Evolutionary conservation across 495 filamentous ascomycete genomes (phyloP), one percentile per base, ranked within the genome.

Genomic region (Tuber magnatum): DNA sequence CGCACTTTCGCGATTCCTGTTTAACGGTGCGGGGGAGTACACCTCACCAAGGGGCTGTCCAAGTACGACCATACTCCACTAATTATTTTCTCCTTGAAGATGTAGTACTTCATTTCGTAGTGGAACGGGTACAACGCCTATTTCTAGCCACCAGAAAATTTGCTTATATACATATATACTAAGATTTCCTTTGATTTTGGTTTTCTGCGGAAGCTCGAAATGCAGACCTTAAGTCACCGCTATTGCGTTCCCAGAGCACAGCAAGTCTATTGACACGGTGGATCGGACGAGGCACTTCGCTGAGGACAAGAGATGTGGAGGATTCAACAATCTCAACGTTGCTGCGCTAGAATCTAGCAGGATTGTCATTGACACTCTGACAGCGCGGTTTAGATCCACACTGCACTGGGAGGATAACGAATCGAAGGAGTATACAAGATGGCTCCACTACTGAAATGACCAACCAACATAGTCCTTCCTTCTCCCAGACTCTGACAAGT

Each of bases 251-350:
- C 42, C 42, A 1, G 3, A 43, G 10, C 42, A 43, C 10, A 3
- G 42, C 3, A 43, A 43, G 42, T 14, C 42, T 14, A 43, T 12
- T 12, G 42, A 14, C 42, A 43, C 42, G 10, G 42, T 1, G 42
- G 10, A 43, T 12, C 10, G 3, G 10, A 43, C 42, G 10, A 43
- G 3, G 42, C 68, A 74, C 24, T 24, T 61, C 61, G 32, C 80
- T 20, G 72, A 82, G 80, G 78, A 85, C 69, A 83, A 84, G 72
- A 81, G 81, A 56, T 81, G 85, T 16, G 86, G 85, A 39, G 85
- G 72, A 2, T 87, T 87, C 70, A 80, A 84, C 24, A 87, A 87
- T 72, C 69, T 87, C 73, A 87, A 77, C 68, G 69, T 83, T 44
- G 70, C 79, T 38, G 73, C 28, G 38, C 28, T n/a, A 20, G 73